Evolutionary conservation across 768 basidiomycete genomes (phyloP).

Genomic region (Austroboletus eburneus): DNA sequence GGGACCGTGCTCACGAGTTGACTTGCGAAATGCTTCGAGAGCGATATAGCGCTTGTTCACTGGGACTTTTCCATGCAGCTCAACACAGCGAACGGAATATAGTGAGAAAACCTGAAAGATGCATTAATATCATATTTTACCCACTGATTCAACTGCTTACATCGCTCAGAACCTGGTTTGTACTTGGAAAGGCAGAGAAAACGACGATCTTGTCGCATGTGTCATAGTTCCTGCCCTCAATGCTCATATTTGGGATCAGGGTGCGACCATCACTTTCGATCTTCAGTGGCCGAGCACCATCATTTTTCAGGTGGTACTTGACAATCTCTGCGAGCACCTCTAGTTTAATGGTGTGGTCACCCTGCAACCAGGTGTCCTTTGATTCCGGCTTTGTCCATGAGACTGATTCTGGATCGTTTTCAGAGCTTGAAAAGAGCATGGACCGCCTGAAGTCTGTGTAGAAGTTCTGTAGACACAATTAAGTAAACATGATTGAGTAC

Average conservation of each 20-base stretch:
- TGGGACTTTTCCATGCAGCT: conserved; percentile 8
- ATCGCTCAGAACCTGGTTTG: background rate
- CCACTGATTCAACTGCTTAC: background rate
- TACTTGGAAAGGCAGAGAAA: conserved; percentile 8
- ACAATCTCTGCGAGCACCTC: conserved; percentile 1
- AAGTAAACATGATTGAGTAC: background rate
- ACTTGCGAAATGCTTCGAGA: conserved; percentile 1
- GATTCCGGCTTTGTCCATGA: conserved; percentile 1
- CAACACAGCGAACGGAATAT: background rate
- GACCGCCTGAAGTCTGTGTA: conserved; percentile 9
- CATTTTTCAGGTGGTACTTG: background rate
- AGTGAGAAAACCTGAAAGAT: background rate
- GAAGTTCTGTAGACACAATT: conserved; percentile 6
- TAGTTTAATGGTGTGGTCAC: conserved; percentile 4
- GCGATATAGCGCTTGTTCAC: background rate
- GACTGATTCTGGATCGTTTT: accelerated
- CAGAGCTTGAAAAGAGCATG: conserved; percentile 2
- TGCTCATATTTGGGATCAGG: background rate
- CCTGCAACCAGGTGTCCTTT: background rate
- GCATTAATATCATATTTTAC: background rate
- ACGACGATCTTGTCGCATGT: conserved; percentile 12
- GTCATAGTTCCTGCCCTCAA: background rate
- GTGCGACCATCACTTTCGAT: background rate
- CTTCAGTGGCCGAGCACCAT: background rate
- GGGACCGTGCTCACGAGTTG: background rate